Percentiles rank a stretch among this genome's conserved stretches.
phyloP scores from a whole-genome alignment of 371 early-diverging fungal genomes.

The Mucor ambiguus region DNA sequence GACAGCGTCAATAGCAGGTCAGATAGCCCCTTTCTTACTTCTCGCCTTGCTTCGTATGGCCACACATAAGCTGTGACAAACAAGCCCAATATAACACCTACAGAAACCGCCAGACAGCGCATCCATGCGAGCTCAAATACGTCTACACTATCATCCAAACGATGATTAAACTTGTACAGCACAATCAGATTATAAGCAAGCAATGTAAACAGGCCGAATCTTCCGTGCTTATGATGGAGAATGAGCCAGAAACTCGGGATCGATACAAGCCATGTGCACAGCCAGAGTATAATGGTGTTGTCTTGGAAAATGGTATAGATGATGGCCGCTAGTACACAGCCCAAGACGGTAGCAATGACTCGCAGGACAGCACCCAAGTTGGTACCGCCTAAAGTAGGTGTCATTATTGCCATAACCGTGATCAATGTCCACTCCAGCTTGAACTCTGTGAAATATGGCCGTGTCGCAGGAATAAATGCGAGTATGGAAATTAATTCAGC shows the following conservation, averaged over 20 bases:
- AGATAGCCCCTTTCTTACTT: conserved; percentile 72
- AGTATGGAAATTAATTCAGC: conserved; percentile 63
- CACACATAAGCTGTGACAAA: conserved; percentile 67
- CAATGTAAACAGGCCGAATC: conserved; percentile 76
- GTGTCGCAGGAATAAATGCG: conserved; percentile 68
- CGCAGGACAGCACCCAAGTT: conserved; percentile 73
- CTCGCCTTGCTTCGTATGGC: conserved; percentile 84
- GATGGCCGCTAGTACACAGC: conserved; percentile 60
- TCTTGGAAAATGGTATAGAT: conserved; percentile 61
- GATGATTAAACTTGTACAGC: conserved; percentile 69
- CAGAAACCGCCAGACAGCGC: conserved; percentile 66
- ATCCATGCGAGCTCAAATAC: conserved; percentile 63
- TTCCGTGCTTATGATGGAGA: conserved; percentile 66
- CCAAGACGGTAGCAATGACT: conserved; percentile 71
- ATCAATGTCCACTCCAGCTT: conserved; percentile 82
- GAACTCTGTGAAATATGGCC: conserved; percentile 59
- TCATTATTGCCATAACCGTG: conserved; percentile 81
- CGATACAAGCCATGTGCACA: conserved; percentile 67
- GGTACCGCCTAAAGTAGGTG: conserved; percentile 83
- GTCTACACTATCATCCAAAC: conserved; percentile 59
- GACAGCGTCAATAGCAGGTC: conserved; percentile 65
- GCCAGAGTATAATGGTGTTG: conserved; percentile 50
- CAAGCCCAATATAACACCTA: conserved; percentile 60
- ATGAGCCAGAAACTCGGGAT: conserved; percentile 73
- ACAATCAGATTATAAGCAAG: conserved; percentile 79